Conservation (phyloP, 108 stramenopile species). For the Cyclotella choctawhatcheeana region DNA sequence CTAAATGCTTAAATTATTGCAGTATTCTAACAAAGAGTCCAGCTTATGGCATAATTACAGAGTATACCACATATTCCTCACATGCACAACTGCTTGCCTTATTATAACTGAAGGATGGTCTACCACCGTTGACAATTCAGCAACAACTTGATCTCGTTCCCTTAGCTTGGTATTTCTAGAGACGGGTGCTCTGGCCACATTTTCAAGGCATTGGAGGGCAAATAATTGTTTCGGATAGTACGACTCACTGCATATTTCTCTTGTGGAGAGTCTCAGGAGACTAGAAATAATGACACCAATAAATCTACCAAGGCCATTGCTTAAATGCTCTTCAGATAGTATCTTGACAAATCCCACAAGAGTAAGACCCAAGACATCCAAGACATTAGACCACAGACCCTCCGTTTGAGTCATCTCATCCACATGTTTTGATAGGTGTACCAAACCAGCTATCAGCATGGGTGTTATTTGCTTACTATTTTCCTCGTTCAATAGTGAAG, state of each 20-base stretch:
- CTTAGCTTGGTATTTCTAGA: slow-evolving; percentile 35
- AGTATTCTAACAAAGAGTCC: too few relatives aligned
- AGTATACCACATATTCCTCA: slow-evolving; percentile 45
- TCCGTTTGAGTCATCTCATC: slow-evolving; percentile 20
- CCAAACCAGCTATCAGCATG: slow-evolving; percentile 43
- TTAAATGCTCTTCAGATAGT: too few relatives aligned
- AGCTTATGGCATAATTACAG: too few relatives aligned
- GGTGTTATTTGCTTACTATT: slow-evolving; percentile 36
- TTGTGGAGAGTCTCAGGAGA: slow-evolving; percentile 30
- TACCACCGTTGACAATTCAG: slow-evolving; percentile 27
- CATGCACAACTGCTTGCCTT: slow-evolving; percentile 47
- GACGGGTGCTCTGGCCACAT: slow-evolving; percentile 18
- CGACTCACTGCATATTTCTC: slow-evolving; percentile 9
- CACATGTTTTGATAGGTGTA: slow-evolving; percentile 47
- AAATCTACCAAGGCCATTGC: slow-evolving; percentile 33
- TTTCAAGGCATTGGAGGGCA: slow-evolving; percentile 49
- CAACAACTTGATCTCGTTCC: slow-evolving; percentile 45
- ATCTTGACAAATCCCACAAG: slow-evolving; percentile 44
- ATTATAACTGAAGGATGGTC: slow-evolving; percentile 46
- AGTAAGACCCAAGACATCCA: slow-evolving; percentile 22
- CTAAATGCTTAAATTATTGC: too few relatives aligned
- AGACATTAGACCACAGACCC: slow-evolving; percentile 5
- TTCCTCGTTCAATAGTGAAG: slow-evolving; percentile 33
- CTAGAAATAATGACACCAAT: slow-evolving; percentile 43
- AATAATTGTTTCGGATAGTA: slow-evolving; percentile 40